Evolutionary conservation across 169 alveolate genomes (phyloP).

Genomic region (Plasmodium knowlesi): DNA sequence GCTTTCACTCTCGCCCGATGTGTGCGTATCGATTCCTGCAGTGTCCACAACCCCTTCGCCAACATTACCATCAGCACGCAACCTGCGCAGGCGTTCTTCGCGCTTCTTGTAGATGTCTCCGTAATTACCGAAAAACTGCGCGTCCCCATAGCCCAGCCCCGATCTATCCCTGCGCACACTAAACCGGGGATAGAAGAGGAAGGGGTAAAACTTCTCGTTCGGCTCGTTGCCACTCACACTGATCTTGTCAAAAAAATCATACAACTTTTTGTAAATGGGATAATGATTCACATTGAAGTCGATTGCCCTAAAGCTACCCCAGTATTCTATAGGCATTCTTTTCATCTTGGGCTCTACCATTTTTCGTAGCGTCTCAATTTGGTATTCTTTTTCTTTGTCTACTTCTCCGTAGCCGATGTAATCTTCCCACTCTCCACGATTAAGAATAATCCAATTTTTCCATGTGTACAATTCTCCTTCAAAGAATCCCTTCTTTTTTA

Average conservation of each 20-base stretch:
- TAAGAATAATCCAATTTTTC: conserved; percentile 83
- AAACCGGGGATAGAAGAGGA: conserved; percentile 81
- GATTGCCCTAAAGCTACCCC: conserved; percentile 86
- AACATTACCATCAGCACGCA: conserved; percentile 2
- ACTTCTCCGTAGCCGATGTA: not conserved
- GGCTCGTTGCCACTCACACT: conserved; percentile 78
- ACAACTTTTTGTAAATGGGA: conserved; percentile 77
- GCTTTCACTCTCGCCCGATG: not conserved
- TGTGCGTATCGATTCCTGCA: not conserved
- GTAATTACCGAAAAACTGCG: conserved; percentile 81
- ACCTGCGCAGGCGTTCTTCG: conserved; percentile 75
- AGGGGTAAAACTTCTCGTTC: conserved; percentile 75
- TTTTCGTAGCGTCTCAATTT: conserved; percentile 76
- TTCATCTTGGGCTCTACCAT: conserved; percentile 77
- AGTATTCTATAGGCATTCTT: conserved; percentile 84
- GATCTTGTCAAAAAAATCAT: conserved; percentile 75
- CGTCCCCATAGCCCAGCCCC: conserved; percentile 83
- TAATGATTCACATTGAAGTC: conserved; percentile 67
- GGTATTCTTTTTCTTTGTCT: conserved; percentile 31
- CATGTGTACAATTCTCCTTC: conserved; percentile 83
- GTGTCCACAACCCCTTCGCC: not conserved
- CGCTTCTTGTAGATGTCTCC: conserved; percentile 74
- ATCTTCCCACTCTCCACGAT: conserved; percentile 79
- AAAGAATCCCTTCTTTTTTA: conserved; percentile 79
- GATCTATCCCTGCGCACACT: conserved; percentile 76